Conservation (phyloP, 2,329 filamentous ascomycete genomes). For the Talaromyces pinophilus region DNA sequence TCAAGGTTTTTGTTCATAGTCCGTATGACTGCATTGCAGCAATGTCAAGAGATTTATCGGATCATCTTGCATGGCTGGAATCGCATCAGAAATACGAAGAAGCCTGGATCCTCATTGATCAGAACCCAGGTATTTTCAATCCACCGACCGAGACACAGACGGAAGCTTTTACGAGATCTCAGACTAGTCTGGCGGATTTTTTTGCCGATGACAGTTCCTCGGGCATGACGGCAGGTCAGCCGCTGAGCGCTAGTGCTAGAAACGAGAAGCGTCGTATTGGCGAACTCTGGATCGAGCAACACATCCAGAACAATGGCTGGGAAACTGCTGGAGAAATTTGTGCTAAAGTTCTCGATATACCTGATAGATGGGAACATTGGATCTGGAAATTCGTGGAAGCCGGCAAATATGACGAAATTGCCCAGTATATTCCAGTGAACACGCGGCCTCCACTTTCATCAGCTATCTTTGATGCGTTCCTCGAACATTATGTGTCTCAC, state of each 20-base stretch:
- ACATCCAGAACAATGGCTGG: conserved; percentile 77
- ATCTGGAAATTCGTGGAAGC: conserved; percentile 87
- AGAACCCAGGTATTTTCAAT: conserved; percentile 72
- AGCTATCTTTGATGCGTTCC: conserved; percentile 82
- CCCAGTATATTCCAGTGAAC: conserved; percentile 76
- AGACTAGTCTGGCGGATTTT: conserved; percentile 62
- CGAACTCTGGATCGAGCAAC: conserved; percentile 87
- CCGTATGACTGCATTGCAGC: conserved; percentile 96
- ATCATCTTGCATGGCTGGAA: conserved; percentile 83
- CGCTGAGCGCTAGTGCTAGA: conserved; percentile 67
- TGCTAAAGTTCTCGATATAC: conserved; percentile 76
- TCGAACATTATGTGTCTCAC: conserved; percentile 81
- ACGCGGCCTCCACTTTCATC: conserved; percentile 76
- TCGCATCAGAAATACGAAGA: conserved; percentile 78
- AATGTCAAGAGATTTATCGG: conserved; percentile 79
- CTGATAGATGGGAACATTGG: conserved; percentile 91
- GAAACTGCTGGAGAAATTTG: conserved; percentile 73
- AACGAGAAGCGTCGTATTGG: conserved; percentile 89
- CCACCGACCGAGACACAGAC: conserved; percentile 37
- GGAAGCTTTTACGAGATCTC: conserved; percentile 37
- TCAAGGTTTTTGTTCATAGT: conserved; percentile 92
- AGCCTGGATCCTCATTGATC: conserved; percentile 85
- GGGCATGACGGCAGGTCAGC: conserved; percentile 60
- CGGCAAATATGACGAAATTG: conserved; percentile 86
- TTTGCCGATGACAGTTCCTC: conserved; percentile 70